phyloP scores from a whole-genome alignment of 2,329 filamentous ascomycete genomes.

The Trichoderma asperellum region DNA sequence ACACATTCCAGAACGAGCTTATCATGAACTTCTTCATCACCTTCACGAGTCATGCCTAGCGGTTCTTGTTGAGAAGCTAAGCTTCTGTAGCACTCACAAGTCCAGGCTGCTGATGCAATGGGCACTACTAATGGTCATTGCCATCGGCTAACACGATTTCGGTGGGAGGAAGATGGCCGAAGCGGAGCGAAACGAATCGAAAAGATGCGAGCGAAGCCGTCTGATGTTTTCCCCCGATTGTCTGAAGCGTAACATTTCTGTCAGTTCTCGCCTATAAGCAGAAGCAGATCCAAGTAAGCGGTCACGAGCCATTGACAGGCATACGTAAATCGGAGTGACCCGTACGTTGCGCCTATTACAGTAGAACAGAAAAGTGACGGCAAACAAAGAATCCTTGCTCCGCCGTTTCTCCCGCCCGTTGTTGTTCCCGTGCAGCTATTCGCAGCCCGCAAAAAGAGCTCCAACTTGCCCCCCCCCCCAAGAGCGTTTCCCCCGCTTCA shows the following conservation, averaged over 20 bases:
- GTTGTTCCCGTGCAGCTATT: not conserved
- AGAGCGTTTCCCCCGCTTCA: conserved; percentile 7
- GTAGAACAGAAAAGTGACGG: not conserved
- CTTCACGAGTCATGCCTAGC: conserved; percentile 15
- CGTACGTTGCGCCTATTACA: not conserved
- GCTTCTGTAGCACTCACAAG: not conserved
- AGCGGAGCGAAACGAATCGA: not conserved
- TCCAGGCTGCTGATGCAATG: conserved; percentile 9
- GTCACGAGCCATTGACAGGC: conserved; percentile 14
- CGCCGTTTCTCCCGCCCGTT: not conserved
- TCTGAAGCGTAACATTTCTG: not conserved
- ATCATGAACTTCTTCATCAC: not conserved
- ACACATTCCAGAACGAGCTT: conserved; percentile 24
- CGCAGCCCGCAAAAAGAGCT: not conserved
- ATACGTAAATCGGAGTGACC: not conserved
- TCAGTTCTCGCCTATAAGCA: not conserved
- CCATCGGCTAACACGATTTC: not conserved
- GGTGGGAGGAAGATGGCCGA: not conserved
- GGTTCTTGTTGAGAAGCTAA: conserved; percentile 11
- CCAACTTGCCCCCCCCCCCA: not conserved
- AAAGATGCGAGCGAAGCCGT: not conserved
- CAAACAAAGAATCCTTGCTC: not conserved
- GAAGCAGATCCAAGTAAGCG: not conserved
- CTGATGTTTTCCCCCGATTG: not conserved
- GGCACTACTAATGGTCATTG: not conserved